Conservation (phyloP, 163 green algal species). For the Prototheca wickerhamii region DNA sequence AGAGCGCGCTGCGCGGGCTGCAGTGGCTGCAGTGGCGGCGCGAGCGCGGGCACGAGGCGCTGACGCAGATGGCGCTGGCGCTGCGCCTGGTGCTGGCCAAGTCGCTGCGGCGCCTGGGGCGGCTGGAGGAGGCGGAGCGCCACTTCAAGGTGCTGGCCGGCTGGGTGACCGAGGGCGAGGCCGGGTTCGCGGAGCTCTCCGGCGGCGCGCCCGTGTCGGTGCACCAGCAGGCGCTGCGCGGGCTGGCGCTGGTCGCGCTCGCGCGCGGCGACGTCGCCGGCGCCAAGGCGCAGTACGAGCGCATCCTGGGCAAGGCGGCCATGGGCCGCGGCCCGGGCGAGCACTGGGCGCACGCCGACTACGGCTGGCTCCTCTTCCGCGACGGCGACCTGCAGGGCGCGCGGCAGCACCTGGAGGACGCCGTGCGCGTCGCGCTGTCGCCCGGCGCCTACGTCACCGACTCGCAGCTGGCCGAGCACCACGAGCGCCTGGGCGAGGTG, state of each 20-base stretch:
- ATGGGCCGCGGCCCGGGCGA: constrained; percentile 47
- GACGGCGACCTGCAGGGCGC: constrained; percentile 36
- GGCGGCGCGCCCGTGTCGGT: constrained; percentile 41
- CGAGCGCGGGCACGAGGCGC: constrained; percentile 38
- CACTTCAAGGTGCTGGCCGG: constrained; percentile 50
- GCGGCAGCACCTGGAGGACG: constrained; percentile 31
- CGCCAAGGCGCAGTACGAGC: constrained; percentile 52
- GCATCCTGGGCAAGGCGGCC: constrained; percentile 55
- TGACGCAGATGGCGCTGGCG: constrained; percentile 43
- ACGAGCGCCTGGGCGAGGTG: constrained; percentile 46
- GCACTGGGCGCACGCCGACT: constrained; percentile 62
- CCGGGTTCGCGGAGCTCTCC: constrained; percentile 42
- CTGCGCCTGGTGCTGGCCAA: constrained; percentile 42
- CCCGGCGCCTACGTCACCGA: constrained; percentile 34
- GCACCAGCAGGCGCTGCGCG: constrained; percentile 54
- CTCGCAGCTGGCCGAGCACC: constrained; percentile 45
- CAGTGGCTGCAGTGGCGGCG: constrained; percentile 22
- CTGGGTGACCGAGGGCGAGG: constrained; percentile 54
- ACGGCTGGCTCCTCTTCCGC: constrained; percentile 55
- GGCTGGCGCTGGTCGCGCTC: constrained; percentile 44
- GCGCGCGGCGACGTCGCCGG: constrained; percentile 23
- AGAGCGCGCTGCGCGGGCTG: constrained; percentile 17
- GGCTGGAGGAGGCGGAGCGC: constrained; percentile 45
- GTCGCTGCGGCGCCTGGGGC: constrained; percentile 36
- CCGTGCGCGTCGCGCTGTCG: constrained; percentile 14